A percentile compares a stretch with the other conserved stretches of the same genome.
These are phyloP conservation scores for Suhomyces terraborum DNA, from an alignment of 1,139 yeast species.

Conservation along the genomic window DNA sequence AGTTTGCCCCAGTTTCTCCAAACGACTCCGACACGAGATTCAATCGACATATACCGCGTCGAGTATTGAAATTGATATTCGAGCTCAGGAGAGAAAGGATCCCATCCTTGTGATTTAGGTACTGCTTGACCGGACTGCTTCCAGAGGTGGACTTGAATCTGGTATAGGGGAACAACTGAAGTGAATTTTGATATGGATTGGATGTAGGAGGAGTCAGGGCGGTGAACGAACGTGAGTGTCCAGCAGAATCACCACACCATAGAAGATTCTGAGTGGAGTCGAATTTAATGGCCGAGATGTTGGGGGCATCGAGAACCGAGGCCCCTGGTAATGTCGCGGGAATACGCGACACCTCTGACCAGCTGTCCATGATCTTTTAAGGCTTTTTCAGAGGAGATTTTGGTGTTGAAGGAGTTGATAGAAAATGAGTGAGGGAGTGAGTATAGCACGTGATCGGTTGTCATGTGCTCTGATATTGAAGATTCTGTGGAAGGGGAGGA, in stretches of 20 bases:
- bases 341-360: constrained; percentile 31
- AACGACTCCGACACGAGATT: constrained; percentile 30
- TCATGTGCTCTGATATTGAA: no score
- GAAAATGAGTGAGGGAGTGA: no score
- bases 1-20: constrained; percentile 16
- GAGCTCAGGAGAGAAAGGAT: constrained; percentile 56
- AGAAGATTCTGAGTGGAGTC: constrained; percentile 73
- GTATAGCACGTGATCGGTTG: no score
- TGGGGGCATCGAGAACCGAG: constrained; percentile 14
- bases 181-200: constrained; percentile 22
- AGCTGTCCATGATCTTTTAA: constrained; percentile 19
- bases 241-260: constrained; percentile 79
- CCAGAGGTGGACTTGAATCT: constrained; percentile 49
- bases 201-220: constrained; percentile 19
- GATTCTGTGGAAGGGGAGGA: no score
- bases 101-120: constrained; percentile 58
- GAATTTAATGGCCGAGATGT: constrained; percentile 49
- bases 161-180: constrained; percentile 46
- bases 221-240: constrained; percentile 36
- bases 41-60: constrained; percentile 56
- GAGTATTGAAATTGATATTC: constrained; percentile 55
- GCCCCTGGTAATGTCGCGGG: constrained; percentile 24
- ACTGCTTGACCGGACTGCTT: constrained; percentile 47
- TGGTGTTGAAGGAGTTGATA: no score
- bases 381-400: no score